Conservation (phyloP, 345 rosid genomes). For the Firmiana major region DNA sequence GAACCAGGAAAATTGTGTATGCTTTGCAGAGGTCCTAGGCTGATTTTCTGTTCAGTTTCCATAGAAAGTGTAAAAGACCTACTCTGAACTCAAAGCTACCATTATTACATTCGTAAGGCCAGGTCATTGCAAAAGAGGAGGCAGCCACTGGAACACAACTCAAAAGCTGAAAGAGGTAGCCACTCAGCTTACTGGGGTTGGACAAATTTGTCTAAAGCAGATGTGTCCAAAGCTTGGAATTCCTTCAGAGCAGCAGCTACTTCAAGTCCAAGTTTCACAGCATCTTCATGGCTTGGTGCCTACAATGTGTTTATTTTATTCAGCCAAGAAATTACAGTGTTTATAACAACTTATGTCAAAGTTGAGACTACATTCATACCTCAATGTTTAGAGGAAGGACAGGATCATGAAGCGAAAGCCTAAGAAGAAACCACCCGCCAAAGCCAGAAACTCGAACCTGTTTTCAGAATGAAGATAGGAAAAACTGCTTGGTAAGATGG, state of each 20-base stretch:
- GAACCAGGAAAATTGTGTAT: background rate
- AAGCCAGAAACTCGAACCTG: slow-evolving; percentile 88
- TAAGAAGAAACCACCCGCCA: slow-evolving; percentile 98
- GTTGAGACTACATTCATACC: slow-evolving; percentile 36
- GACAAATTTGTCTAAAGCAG: slow-evolving; percentile 64
- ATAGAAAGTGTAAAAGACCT: background rate
- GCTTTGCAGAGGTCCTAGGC: background rate
- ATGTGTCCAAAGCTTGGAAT: slow-evolving; percentile 75
- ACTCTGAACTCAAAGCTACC: background rate
- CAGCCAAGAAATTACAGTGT: background rate
- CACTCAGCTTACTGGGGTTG: slow-evolving; percentile 22
- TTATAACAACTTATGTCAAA: background rate
- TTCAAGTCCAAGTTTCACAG: slow-evolving; percentile 67
- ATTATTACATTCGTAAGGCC: background rate
- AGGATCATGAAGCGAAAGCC: slow-evolving; percentile 97
- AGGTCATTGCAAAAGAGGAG: background rate
- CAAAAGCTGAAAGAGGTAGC: background rate
- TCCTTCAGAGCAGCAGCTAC: slow-evolving; percentile 66
- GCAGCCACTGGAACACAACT: background rate
- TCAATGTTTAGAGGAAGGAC: slow-evolving; percentile 98
- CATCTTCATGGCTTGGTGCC: slow-evolving; percentile 77
- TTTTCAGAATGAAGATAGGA: slow-evolving; percentile 4
- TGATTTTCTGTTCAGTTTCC: background rate
- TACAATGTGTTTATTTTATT: slow-evolving; percentile 9
- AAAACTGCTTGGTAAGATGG: background rate